These are phyloP conservation scores for Wolfiporia cocos DNA, from an alignment of 1,284 basidiomycete genomes.

Conservation along the genomic window DNA sequence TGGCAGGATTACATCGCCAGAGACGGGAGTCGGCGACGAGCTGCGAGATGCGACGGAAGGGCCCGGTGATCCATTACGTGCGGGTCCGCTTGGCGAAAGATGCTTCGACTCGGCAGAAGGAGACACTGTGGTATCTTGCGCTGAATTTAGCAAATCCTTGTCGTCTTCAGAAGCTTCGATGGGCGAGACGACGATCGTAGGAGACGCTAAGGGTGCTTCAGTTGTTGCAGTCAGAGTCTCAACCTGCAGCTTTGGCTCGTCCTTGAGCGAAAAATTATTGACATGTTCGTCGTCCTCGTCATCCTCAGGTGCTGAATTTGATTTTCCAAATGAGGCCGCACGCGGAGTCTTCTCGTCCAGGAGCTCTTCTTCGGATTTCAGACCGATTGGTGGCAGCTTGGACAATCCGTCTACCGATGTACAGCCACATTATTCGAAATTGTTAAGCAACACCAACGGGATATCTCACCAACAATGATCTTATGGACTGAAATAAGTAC, in stretches of 20 bases:
- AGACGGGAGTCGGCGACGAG: conserved; percentile 42
- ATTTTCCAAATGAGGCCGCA: conserved; percentile 23
- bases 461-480: conserved; percentile 70
- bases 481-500: conserved; percentile 82
- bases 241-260: neutral
- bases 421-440: neutral
- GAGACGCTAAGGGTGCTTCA: conserved; percentile 12
- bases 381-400: conserved; percentile 53
- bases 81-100: conserved; percentile 6
- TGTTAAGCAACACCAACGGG: neutral
- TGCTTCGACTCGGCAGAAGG: conserved; percentile 9
- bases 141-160: conserved; percentile 7
- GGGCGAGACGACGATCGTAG: conserved; percentile 24
- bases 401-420: conserved; percentile 55
- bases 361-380: conserved; percentile 54
- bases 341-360: conserved; percentile 30
- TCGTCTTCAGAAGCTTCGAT: conserved; percentile 11
- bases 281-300: conserved; percentile 10
- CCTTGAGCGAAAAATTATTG: neutral
- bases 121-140: conserved; percentile 8
- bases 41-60: conserved; percentile 26
- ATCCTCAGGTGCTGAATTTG: conserved; percentile 15
- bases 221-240: neutral
- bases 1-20: conserved; percentile 79
- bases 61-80: conserved; percentile 15